These are phyloP conservation scores for Alectoria sarmentosa DNA, from an alignment of 495 filamentous ascomycete species.

Conservation along the genomic window DNA sequence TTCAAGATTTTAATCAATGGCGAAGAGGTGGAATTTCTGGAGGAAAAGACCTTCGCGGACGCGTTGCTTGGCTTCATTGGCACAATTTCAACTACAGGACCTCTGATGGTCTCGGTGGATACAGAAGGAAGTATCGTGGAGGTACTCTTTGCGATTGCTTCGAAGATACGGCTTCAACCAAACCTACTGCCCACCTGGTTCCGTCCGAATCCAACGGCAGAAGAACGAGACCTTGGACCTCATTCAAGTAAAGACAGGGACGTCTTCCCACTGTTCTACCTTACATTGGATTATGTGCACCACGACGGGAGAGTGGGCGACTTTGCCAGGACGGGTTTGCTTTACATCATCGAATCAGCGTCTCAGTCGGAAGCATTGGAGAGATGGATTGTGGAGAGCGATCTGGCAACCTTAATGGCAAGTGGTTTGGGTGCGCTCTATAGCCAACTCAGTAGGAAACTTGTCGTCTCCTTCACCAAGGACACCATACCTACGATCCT, in stretches of 20 bases:
- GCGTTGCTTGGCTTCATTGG: constrained; percentile 73
- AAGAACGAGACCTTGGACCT: constrained; percentile 14
- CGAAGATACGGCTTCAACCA: constrained; percentile 87
- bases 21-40: constrained; percentile 89
- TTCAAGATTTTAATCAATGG: constrained; percentile 90
- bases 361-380: constrained; percentile 75
- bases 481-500: constrained; percentile 73
- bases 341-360: constrained; percentile 93
- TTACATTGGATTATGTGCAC: constrained; percentile 93
- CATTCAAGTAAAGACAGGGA: constrained; percentile 56
- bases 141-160: constrained; percentile 85
- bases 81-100: constrained; percentile 52
- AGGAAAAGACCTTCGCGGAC: constrained; percentile 73
- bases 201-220: constrained; percentile 31
- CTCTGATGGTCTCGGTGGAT: constrained; percentile 54
- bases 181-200: constrained; percentile 87
- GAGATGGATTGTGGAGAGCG: constrained; percentile 94
- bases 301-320: constrained; percentile 88
- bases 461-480: constrained; percentile 39
- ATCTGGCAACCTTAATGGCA: constrained; percentile 94
- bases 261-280: constrained; percentile 92
- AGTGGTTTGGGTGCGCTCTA: constrained; percentile 92
- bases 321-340: constrained; percentile 90
- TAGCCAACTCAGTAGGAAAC: constrained; percentile 81
- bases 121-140: constrained; percentile 83